Evolutionary conservation across 1,284 basidiomycete genomes (phyloP).

Genomic region (Erythrobasidium hasegawianum): DNA sequence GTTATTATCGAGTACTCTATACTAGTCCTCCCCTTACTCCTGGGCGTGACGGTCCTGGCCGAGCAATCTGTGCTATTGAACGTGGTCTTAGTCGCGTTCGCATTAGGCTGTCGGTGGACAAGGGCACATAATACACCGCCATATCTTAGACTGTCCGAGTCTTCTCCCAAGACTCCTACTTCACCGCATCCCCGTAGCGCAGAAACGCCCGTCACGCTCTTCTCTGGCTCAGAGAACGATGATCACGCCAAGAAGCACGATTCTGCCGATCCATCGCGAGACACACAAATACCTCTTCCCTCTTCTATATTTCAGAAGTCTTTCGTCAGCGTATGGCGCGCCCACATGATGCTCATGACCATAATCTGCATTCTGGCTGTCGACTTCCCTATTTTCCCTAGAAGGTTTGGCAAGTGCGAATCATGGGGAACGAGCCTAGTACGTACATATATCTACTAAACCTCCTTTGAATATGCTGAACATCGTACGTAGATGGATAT

Average conservation of each 20-base stretch:
- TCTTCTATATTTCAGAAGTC: constrained; percentile 42
- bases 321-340: constrained; percentile 80
- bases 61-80: constrained; percentile 58
- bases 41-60: constrained; percentile 73
- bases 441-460: constrained; percentile 47
- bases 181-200: background rate
- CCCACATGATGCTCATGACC: constrained; percentile 95
- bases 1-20: constrained; percentile 59
- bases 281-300: constrained; percentile 50
- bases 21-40: constrained; percentile 69
- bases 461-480: background rate
- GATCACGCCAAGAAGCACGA: constrained; percentile 15
- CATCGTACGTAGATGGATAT: constrained; percentile 99
- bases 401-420: constrained; percentile 86
- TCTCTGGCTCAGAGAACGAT: constrained; percentile 39
- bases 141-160: background rate
- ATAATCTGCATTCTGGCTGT: constrained; percentile 88
- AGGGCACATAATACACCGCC: background rate
- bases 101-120: background rate
- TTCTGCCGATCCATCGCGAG: background rate
- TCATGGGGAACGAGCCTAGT: constrained; percentile 88
- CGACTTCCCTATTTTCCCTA: constrained; percentile 89
- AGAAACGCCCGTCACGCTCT: background rate
- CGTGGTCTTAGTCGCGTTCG: constrained; percentile 49
- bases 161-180: background rate